Evolutionary conservation across 208 protist species (phyloP).

Genomic region (Blechomonas ayalai): DNA sequence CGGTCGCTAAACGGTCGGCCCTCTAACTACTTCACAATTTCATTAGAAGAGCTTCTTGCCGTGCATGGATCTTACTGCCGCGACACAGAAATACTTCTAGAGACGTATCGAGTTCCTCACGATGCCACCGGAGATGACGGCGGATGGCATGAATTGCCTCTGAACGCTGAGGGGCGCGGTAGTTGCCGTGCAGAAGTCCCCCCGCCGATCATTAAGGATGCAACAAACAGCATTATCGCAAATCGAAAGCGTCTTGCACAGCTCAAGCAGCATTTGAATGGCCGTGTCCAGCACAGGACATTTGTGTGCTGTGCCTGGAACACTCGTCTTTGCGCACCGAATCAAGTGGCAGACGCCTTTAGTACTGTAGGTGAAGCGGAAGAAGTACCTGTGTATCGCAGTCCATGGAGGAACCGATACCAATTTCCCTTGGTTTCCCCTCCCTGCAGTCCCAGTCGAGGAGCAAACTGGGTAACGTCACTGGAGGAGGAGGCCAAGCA

Average conservation of each 20-base stretch:
- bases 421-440: neutral
- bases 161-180: no score
- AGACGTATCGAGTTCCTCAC: no score
- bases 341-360: neutral
- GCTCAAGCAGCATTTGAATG: no score
- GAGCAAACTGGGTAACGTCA: neutral
- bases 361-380: neutral
- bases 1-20: neutral
- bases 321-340: no score
- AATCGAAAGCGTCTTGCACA: no score
- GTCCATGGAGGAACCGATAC: conserved; percentile 2
- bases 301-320: conserved; percentile 15
- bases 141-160: no score
- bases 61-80: conserved; percentile 2
- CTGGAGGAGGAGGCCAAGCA: neutral
- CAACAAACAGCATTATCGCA: no score
- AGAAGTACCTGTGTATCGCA: neutral
- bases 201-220: no score
- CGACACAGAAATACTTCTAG: neutral
- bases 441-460: neutral
- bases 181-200: no score
- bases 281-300: neutral
- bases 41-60: conserved; percentile 2
- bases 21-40: conserved; percentile 3
- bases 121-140: no score